Percentiles rank a stretch among this genome's conserved stretches.
Evolutionary conservation across 2,329 filamentous ascomycete species (phyloP).

Genomic region (Microsporum audouinii): DNA sequence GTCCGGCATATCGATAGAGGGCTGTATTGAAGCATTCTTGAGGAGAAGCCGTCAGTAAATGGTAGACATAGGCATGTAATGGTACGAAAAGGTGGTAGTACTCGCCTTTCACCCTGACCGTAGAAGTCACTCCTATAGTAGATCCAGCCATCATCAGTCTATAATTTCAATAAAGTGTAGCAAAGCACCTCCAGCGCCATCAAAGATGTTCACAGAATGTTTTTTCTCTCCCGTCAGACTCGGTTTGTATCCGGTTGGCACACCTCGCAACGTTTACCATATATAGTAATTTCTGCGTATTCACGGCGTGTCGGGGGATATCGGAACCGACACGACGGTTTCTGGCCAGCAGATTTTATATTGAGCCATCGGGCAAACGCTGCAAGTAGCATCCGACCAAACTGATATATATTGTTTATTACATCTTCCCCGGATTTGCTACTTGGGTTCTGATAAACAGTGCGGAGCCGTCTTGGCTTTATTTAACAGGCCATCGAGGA

Average conservation of each 20-base stretch:
- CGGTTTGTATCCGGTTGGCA: background rate
- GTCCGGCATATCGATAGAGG: background rate
- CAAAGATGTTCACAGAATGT: background rate
- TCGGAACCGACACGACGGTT: background rate
- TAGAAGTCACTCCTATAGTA: background rate
- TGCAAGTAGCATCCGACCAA: background rate
- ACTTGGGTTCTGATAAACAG: background rate
- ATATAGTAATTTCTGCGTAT: conserved; percentile 1
- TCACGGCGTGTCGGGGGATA: background rate
- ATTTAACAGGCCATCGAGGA: background rate
- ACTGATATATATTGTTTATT: background rate
- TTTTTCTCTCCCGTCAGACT: background rate
- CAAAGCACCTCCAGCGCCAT: background rate
- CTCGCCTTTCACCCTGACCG: background rate
- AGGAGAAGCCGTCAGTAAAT: background rate
- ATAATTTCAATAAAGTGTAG: background rate
- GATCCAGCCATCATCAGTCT: background rate
- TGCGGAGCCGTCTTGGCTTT: background rate
- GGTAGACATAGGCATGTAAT: background rate
- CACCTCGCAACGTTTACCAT: background rate
- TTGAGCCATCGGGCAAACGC: background rate
- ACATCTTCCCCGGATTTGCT: background rate
- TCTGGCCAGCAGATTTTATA: background rate
- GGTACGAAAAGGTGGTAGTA: background rate
- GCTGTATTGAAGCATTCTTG: background rate